Percentiles rank a stretch among this genome's conserved stretches.
phyloP scores from a whole-genome alignment of 345 rosid species.

The Linum lewisii region DNA sequence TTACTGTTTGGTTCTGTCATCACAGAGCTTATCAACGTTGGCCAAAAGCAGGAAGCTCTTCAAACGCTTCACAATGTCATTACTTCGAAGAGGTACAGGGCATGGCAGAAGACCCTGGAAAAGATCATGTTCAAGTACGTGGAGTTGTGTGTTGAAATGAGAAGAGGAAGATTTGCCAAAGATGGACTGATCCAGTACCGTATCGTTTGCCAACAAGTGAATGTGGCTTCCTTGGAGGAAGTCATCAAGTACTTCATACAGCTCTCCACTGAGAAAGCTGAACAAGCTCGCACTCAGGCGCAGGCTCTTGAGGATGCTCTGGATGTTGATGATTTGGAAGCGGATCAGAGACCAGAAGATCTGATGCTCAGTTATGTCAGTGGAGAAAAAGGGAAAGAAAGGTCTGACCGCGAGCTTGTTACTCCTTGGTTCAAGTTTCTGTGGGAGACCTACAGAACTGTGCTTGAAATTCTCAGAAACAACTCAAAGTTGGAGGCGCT shows the following conservation, averaged over 20 bases:
- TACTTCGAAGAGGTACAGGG: constrained; percentile 83
- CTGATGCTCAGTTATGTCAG: constrained; percentile 96
- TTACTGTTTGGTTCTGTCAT: no score
- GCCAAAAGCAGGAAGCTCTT: constrained; percentile 95
- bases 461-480: constrained; percentile 88
- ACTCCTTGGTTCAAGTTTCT: constrained; percentile 99
- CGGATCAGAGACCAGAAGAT: constrained; percentile 94
- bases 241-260: constrained; percentile 95
- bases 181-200: constrained; percentile 96
- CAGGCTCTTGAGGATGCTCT: constrained; percentile 96
- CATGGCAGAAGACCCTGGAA: constrained; percentile 92
- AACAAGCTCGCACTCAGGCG: constrained; percentile 88
- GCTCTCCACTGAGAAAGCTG: constrained; percentile 92
- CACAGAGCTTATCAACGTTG: constrained; percentile 90
- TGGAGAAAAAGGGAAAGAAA: constrained; percentile 97
- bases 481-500: constrained; percentile 96
- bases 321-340: constrained; percentile 98
- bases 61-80: constrained; percentile 87
- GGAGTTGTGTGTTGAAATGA: constrained; percentile 92
- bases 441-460: constrained; percentile 99
- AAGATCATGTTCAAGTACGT: constrained; percentile 92
- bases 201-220: constrained; percentile 92
- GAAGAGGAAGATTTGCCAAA: constrained; percentile 87
- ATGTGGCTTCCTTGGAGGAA: constrained; percentile 91
- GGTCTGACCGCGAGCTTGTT: constrained; percentile 95